Percentiles rank a stretch among this genome's conserved stretches.
Evolutionary conservation across 2,329 filamentous ascomycete species (phyloP).

Genomic region (Calycina marina): DNA sequence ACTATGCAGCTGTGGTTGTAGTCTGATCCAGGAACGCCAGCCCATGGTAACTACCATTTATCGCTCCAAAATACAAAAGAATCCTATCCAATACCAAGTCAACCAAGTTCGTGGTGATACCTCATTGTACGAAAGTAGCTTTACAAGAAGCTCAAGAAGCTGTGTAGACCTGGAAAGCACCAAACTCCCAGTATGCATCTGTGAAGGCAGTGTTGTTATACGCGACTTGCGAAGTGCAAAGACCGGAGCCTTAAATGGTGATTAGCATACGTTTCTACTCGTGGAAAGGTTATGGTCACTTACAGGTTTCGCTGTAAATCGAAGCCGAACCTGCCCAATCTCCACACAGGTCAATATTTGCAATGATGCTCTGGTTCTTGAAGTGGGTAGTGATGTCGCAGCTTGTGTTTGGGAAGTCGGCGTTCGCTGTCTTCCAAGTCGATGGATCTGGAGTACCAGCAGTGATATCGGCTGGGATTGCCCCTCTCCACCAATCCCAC

Average conservation of each 20-base stretch:
- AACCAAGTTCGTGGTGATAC: too few relatives aligned
- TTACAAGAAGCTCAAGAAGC: constrained; percentile 5
- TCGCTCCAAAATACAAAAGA: too few relatives aligned
- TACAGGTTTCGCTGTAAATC: constrained; percentile 16
- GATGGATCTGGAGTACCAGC: constrained; percentile 28
- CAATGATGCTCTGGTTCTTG: constrained; percentile 58
- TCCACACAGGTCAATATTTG: constrained; percentile 77
- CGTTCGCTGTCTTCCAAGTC: constrained; percentile 31
- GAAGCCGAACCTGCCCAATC: constrained; percentile 59
- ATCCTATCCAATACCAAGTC: too few relatives aligned
- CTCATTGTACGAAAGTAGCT: too few relatives aligned
- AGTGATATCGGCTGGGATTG: constrained; percentile 31
- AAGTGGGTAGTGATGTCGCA: constrained; percentile 65
- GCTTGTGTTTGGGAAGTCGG: constrained; percentile 32
- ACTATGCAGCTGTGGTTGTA: too few relatives aligned
- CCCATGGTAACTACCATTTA: too few relatives aligned
- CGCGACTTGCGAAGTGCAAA: constrained; percentile 17
- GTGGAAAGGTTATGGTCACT: too few relatives aligned
- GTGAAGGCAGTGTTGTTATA: constrained; percentile 18
- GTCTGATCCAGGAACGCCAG: too few relatives aligned
- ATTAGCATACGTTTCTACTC: not conserved
- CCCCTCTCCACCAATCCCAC: constrained; percentile 33
- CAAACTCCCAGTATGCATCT: constrained; percentile 21
- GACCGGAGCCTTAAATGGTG: constrained; percentile 10
- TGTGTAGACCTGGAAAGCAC: constrained; percentile 16